Evolutionary conservation across 2,329 filamentous ascomycete species (phyloP), one percentile per base, ranked within the genome.

Genomic region (Aureobasidium sp.): DNA sequence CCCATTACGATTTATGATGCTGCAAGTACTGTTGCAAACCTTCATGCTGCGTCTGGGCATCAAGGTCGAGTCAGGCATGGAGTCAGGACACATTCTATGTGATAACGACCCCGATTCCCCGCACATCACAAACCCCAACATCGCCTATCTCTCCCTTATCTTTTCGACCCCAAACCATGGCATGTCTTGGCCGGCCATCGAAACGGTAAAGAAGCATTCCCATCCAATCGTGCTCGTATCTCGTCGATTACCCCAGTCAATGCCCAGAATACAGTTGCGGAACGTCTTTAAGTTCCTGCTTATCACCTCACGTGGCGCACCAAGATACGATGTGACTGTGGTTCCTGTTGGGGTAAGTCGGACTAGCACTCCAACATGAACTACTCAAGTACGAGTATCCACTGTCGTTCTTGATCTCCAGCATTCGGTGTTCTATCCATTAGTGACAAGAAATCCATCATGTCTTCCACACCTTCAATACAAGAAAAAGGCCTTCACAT

Each of bases 141-240:
- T 20, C 20, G 51, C 51, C 51, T 55, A 55, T 55, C 51, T 55
- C 43, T 29, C 17, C 51, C 51, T 55, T 55, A 55, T 55, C 51
- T 51, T 1, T 10, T 15, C 6, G 32, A 55, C 51, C 37, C 51
- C 51, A 55, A 43, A 10, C 15, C 48, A 26, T 34, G 9, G 6
- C 24, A n/a, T 24, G 27, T 3, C 27, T 24, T n/a, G 27, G 27
- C 17, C 39, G 24, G 12, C 41, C 20, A 5, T 44, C 41, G 20
- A 12, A 44, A 24, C 41, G 15, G 39, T 27, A 44, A 44, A 12
- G 27, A 44, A 44, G 5, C 37, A 44, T 17, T 5, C 32, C 13
- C 20, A 27, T 10, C 39, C 52, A 44, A 56, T 56, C 52, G 43
- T 13, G 24, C 37, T 5, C 26, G 2, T 20, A 17, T 13, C 9